phyloP scores from a whole-genome alignment of 2,329 filamentous ascomycete genomes.

The Xylariaceae sp. region DNA sequence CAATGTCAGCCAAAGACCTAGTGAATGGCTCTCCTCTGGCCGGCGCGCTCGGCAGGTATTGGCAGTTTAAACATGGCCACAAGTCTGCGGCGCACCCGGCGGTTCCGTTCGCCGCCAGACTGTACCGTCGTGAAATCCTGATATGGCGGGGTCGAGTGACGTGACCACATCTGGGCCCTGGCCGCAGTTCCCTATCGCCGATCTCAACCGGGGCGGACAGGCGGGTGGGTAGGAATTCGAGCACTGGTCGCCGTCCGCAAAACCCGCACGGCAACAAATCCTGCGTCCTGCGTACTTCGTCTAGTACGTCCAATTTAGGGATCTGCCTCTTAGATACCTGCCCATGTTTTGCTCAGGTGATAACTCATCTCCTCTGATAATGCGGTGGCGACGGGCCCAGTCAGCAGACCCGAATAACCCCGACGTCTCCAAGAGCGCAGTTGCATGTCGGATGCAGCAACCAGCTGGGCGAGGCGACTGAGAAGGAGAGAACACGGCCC shows the following conservation, averaged over 20 bases:
- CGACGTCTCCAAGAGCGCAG: neutral
- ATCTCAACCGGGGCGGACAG: constrained; percentile 9
- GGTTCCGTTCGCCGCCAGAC: neutral
- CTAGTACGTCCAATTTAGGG: neutral
- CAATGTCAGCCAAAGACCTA: neutral
- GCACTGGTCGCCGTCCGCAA: constrained; percentile 1
- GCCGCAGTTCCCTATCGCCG: constrained; percentile 15
- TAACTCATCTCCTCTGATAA: neutral
- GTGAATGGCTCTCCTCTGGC: neutral
- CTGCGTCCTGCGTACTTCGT: neutral
- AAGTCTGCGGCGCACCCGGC: constrained; percentile 8
- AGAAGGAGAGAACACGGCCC: neutral
- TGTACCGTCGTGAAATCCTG: constrained; percentile 12
- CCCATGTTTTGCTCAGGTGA: neutral
- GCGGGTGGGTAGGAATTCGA: constrained; percentile 1
- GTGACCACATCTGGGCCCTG: constrained; percentile 21
- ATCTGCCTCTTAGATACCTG: neutral
- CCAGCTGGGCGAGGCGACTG: neutral
- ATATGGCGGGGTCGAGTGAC: constrained; percentile 24
- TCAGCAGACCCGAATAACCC: neutral
- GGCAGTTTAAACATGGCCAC: constrained; percentile 18
- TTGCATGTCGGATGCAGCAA: neutral
- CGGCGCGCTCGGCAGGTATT: neutral
- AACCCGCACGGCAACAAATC: neutral
- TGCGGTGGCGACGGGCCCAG: neutral